Percentiles rank a stretch among this genome's conserved stretches.
Conservation (phyloP, 208 protist species). For the Blechomonas ayalai region DNA sequence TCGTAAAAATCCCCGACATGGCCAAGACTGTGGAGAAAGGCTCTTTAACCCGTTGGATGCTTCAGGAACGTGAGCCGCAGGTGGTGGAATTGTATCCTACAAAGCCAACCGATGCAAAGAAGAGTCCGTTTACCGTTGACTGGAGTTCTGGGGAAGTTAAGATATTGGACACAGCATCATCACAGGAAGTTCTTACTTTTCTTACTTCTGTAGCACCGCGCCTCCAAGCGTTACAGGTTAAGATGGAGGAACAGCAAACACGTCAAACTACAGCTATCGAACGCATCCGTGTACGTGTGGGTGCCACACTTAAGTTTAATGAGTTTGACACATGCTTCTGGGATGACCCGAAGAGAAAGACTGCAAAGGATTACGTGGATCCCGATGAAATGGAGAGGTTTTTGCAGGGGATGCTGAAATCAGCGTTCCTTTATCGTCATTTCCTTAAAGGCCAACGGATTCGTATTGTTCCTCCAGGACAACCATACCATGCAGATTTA, state of each 20-base stretch:
- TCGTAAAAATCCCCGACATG: slow-evolving; percentile 33
- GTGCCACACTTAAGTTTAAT: slow-evolving; percentile 73
- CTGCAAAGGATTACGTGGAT: slow-evolving; percentile 56
- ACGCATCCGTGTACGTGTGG: slow-evolving; percentile 64
- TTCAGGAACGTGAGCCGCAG: slow-evolving; percentile 64
- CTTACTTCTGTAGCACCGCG: slow-evolving; percentile 70
- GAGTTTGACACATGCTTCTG: slow-evolving; percentile 71
- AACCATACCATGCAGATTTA: slow-evolving; percentile 56
- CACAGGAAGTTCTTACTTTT: slow-evolving; percentile 86
- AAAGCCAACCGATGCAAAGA: slow-evolving; percentile 7
- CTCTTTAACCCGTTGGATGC: slow-evolving; percentile 65
- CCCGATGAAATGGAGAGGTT: slow-evolving; percentile 74
- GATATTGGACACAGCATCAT: slow-evolving; percentile 81
- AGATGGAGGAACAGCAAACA: slow-evolving; percentile 82
- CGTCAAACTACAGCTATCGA: slow-evolving; percentile 54
- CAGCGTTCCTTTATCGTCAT: slow-evolving; percentile 72
- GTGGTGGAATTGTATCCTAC: slow-evolving; percentile 39
- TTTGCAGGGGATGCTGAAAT: slow-evolving; percentile 51
- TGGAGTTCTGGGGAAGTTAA: slow-evolving; percentile 81
- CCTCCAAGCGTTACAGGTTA: slow-evolving; percentile 83
- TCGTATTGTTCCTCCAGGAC: slow-evolving; percentile 61
- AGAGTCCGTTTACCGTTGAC: slow-evolving; percentile 73
- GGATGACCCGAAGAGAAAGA: slow-evolving; percentile 64
- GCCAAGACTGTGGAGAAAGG: slow-evolving; percentile 44
- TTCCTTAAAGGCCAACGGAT: slow-evolving; percentile 78